These are phyloP conservation scores for Ulota crispa DNA, from an alignment of 225 moss, liverwort and hornwort genomes.

Conservation along the genomic window DNA sequence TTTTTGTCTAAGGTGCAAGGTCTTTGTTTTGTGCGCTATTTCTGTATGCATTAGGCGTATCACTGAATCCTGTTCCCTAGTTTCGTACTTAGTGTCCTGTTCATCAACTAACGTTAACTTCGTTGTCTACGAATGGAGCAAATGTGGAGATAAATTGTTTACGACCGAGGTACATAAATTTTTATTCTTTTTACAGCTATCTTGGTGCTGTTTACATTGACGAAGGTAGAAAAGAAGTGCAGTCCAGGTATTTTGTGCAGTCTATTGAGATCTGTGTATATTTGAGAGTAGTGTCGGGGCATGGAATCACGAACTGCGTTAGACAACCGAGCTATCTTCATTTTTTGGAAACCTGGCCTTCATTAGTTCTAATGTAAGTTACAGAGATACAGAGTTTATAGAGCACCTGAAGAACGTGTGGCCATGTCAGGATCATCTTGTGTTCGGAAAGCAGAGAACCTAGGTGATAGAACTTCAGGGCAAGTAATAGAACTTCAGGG, in stretches of 20 bases:
- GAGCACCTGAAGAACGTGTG: background rate
- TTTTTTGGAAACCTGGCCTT: background rate
- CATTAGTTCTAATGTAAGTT: background rate
- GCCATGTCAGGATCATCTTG: background rate
- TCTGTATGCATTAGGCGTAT: constrained; percentile 14
- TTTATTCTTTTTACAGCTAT: background rate
- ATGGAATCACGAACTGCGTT: background rate
- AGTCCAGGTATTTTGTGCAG: background rate
- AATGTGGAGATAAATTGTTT: background rate
- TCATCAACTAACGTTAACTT: background rate
- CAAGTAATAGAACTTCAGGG: background rate
- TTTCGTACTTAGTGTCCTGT: background rate
- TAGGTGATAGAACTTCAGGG: background rate
- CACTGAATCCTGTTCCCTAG: background rate
- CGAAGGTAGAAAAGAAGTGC: background rate
- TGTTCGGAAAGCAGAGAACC: background rate
- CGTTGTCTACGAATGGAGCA: background rate
- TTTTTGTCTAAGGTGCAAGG: background rate
- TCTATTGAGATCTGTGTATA: background rate
- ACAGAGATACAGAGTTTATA: background rate
- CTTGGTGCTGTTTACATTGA: constrained; percentile 5
- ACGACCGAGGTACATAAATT: background rate
- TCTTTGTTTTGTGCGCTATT: background rate
- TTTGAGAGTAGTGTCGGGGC: background rate
- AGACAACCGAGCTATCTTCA: background rate